phyloP scores from a whole-genome alignment of 208 protist species.

The Leishmania gerbilli region DNA sequence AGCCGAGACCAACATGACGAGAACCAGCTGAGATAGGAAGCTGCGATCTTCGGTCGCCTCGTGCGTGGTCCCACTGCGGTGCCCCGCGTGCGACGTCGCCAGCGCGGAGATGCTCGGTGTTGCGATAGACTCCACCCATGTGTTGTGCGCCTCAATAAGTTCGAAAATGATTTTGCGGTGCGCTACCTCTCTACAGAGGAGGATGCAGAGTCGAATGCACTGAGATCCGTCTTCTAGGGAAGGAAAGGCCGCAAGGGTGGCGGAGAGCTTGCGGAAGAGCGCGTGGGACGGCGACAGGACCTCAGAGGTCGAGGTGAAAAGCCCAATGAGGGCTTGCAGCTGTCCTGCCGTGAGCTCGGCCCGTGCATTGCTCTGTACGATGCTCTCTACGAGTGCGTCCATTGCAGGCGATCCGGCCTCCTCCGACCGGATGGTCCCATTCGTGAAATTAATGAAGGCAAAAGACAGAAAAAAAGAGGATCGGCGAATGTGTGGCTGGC shows the following conservation, averaged over 20 bases:
- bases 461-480: not conserved
- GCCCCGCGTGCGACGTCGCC: not conserved
- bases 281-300: slow-evolving; percentile 9
- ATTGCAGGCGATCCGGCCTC: not conserved
- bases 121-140: slow-evolving; percentile 9
- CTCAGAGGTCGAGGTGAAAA: slow-evolving; percentile 6
- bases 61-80: not conserved
- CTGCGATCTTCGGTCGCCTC: not conserved
- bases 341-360: slow-evolving; percentile 23
- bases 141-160: slow-evolving; percentile 16
- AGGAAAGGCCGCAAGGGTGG: slow-evolving; percentile 2
- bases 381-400: slow-evolving; percentile 21
- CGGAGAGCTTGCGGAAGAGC: slow-evolving; percentile 22
- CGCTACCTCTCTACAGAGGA: slow-evolving; percentile 14
- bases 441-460: not conserved
- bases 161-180: slow-evolving; percentile 9
- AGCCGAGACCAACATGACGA: slow-evolving; percentile 16
- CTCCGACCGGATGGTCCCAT: too few species aligned
- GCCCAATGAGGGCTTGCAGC: slow-evolving; percentile 28
- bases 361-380: slow-evolving; percentile 19
- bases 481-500: not conserved
- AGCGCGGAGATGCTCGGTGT: slow-evolving; percentile 11
- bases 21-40: slow-evolving; percentile 19
- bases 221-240: slow-evolving; percentile 5
- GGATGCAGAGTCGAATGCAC: slow-evolving; percentile 14